Conservation (phyloP, 805 yeast species). For the Wickerhamomyces chaumierensis region DNA sequence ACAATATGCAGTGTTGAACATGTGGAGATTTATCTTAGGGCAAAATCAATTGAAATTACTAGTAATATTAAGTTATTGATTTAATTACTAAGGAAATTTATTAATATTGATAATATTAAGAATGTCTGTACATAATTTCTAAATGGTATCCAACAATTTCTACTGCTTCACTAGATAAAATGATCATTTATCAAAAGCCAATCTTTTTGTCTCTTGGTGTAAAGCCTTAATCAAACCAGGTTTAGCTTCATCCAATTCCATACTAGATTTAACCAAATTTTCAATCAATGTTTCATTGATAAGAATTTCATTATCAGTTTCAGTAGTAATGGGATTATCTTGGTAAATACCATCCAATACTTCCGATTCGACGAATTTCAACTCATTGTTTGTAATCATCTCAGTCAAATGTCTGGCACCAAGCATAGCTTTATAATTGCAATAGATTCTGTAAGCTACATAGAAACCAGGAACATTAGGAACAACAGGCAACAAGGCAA, state of each 20-base stretch:
- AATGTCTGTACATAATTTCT: no score
- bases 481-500: constrained; percentile 71
- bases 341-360: constrained; percentile 21
- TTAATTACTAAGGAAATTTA: no score
- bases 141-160: no score
- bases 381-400: constrained; percentile 35
- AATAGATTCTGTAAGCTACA: constrained; percentile 67
- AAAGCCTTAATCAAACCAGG: constrained; percentile 39
- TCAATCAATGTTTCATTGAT: constrained; percentile 36
- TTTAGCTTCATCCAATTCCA: constrained; percentile 34
- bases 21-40: no score
- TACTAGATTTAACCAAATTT: constrained; percentile 28
- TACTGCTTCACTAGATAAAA: no score
- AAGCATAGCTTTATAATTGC: constrained; percentile 66
- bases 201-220: constrained; percentile 33
- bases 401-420: constrained; percentile 63
- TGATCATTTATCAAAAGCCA: no score
- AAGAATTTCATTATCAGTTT: constrained; percentile 22
- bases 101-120: no score
- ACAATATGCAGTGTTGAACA: no score
- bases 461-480: constrained; percentile 93
- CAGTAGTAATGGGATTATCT: constrained; percentile 3
- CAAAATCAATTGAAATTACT: no score
- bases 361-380: constrained; percentile 22
- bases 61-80: no score